Evolutionary conservation across 805 yeast genomes (phyloP).

Genomic region (Scheffersomyces ergatensis): DNA sequence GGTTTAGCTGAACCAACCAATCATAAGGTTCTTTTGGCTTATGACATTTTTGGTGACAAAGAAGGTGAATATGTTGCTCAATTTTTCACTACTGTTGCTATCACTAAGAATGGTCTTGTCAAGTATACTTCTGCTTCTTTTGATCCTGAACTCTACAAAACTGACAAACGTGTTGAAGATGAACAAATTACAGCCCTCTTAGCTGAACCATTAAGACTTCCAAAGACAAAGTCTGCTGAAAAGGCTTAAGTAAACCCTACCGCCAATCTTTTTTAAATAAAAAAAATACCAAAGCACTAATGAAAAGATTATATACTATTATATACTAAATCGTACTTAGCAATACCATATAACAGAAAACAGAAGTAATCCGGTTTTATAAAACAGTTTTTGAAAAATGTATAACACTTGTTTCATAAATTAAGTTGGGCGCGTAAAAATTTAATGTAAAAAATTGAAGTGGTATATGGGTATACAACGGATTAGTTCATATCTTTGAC

Average conservation of each 20-base stretch:
- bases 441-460: no score
- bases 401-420: no score
- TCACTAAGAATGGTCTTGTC: slow-evolving; percentile 70
- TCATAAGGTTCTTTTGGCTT: slow-evolving; percentile 65
- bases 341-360: no score
- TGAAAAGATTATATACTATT: no score
- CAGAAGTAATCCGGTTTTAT: no score
- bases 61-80: slow-evolving; percentile 67
- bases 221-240: slow-evolving; percentile 42
- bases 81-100: slow-evolving; percentile 70
- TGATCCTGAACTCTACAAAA: slow-evolving; percentile 44
- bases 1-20: slow-evolving; percentile 71
- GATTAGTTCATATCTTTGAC: no score
- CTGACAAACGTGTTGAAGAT: slow-evolving; percentile 55
- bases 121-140: slow-evolving; percentile 60
- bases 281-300: no score
- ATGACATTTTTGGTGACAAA: slow-evolving; percentile 67
- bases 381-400: no score
- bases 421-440: no score
- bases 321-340: no score
- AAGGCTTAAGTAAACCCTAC: background rate
- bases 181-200: slow-evolving; percentile 47
- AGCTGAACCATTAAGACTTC: slow-evolving; percentile 50
- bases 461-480: no score
- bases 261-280: no score